Base-by-base conservation (phyloP, 2,329 filamentous ascomycete species). In the Exophiala spinifera region DNA sequence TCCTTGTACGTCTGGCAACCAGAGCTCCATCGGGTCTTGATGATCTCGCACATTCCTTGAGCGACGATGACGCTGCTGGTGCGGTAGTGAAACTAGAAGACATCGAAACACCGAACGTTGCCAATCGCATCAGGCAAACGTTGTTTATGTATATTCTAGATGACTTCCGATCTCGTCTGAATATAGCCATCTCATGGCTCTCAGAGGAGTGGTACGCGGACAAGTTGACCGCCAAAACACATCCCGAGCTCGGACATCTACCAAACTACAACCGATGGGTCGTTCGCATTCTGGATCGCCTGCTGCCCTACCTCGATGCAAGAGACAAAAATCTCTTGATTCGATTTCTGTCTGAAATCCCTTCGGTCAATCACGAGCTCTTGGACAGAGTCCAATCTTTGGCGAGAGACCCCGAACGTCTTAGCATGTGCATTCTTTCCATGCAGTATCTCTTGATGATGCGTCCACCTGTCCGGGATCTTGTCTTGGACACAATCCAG, bases 171-270 rank as follows among this genome's bases (percentile, higher is more conserved):
- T 85, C 82, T 59, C 86, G 94, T 40, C 91, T 97, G 59, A 91
- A 95, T 63, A 82, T 94, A 19, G 92, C 91, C 1, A 90, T 97
- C 48, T 86, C 87, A 6, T 99, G 94, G 94, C 79, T 99, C 14
- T 95, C 87, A 64, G 94, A 99, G 70, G 94, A 99, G 72, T 99
- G 94, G 92, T 97, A 96, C 71, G 95, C 91, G 65, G 92, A 97
- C 69, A 84, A 78, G 40, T 71, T 90, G 28, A 69, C 60, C 53
- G 76, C 70, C 50, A 75, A 79, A 37, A 65, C 64, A 2, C 65
- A 72, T 14, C 61, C 69, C 1, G 64, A 71, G 20, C 54, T 64
- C 5, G 62, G 63, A 8, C 19, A 55, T 45, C 49, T 62, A 20
- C 66, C 66, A 17, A 82, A 94, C 69, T 96, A 96, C 70, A 84